These are phyloP conservation scores for Ophiostoma himal-ulmi DNA, from an alignment of 2,329 filamentous ascomycete species.

Conservation along the genomic window DNA sequence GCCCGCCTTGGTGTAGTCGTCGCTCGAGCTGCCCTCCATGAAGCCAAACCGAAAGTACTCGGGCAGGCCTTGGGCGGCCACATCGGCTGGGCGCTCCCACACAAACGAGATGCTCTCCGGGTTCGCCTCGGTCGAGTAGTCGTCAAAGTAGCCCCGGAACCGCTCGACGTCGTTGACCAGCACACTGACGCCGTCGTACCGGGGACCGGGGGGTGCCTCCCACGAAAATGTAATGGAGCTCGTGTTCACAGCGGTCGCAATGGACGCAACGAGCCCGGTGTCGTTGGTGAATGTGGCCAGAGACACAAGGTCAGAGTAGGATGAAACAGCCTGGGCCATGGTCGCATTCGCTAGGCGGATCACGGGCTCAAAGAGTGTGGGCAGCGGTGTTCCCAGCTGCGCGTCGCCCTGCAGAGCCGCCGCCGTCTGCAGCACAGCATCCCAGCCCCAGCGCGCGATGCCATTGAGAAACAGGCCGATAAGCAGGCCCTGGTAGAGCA, in stretches of 20 bases:
- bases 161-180: slow-evolving; percentile 82
- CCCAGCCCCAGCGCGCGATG: slow-evolving; percentile 90
- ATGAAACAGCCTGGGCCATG: slow-evolving; percentile 16
- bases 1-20: slow-evolving; percentile 71
- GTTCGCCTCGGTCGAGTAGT: slow-evolving; percentile 34
- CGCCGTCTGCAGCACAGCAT: slow-evolving; percentile 77
- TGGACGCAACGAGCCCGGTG: not conserved
- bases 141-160: slow-evolving; percentile 64
- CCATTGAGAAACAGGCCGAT: slow-evolving; percentile 92
- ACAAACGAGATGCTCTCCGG: slow-evolving; percentile 15
- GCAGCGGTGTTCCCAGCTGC: slow-evolving; percentile 58
- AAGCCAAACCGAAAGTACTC: slow-evolving; percentile 77
- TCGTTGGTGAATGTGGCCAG: not conserved
- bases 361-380: slow-evolving; percentile 42
- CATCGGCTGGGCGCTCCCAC: slow-evolving; percentile 21
- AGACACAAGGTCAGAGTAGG: slow-evolving; percentile 21
- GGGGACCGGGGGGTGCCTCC: slow-evolving; percentile 42
- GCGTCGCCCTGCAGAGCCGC: slow-evolving; percentile 64
- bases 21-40: slow-evolving; percentile 57
- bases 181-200: slow-evolving; percentile 70
- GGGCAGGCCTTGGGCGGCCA: slow-evolving; percentile 40
- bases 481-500: slow-evolving; percentile 84
- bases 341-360: slow-evolving; percentile 36
- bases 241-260: slow-evolving; percentile 34
- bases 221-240: slow-evolving; percentile 62